Evolutionary conservation across 768 basidiomycete genomes (phyloP), one percentile per base, ranked within the genome.

Genomic region (Mycena belliarum): DNA sequence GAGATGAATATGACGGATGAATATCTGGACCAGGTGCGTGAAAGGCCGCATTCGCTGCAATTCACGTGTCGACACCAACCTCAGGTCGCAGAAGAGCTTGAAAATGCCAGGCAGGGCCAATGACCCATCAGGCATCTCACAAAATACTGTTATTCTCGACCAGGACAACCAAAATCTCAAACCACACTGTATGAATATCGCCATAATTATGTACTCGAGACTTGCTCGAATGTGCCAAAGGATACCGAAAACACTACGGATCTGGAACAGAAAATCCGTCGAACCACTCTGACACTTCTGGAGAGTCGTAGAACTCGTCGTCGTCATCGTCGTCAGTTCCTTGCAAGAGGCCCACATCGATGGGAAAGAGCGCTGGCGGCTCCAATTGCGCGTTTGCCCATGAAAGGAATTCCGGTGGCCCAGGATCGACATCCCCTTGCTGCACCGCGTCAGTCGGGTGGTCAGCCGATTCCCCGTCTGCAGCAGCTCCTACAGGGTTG

Each of bases 281-380:
- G n/a, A 54, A 44, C 21, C 38, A 65, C 24, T 69, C 72, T 38
- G 69, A 65, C 21, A 55, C 70, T 43, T 71, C 69, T 10, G 59
- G 55, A 4, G 70, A 68, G 59, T 72, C 69, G 48, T 66, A 66
- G 41, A 66, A 70, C 32, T 67, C 67, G 8, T 69, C 70, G 15
- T 64, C 66, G 21, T 53, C 62, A 3, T 63, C 59, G 14, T 48
- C 63, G 32, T 63, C 66, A n/a, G n/a, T n/a, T n/a, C n/a, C n/a
- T n/a, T 11, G 57, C 20, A 55, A 33, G 4, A 53, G 2, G 32
- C 44, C 48, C 52, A 61, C 47, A 20, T 49, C 28, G 25, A 29
- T 52, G 15, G 32, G 50, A 20, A 24, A 49, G 28, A 37, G 43
- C 7, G 20, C 28, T 18, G 26, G 29, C 24, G 28, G 44, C 37